phyloP scores from a whole-genome alignment of 2,329 filamentous ascomycete genomes.

The Penicillium crustosum region DNA sequence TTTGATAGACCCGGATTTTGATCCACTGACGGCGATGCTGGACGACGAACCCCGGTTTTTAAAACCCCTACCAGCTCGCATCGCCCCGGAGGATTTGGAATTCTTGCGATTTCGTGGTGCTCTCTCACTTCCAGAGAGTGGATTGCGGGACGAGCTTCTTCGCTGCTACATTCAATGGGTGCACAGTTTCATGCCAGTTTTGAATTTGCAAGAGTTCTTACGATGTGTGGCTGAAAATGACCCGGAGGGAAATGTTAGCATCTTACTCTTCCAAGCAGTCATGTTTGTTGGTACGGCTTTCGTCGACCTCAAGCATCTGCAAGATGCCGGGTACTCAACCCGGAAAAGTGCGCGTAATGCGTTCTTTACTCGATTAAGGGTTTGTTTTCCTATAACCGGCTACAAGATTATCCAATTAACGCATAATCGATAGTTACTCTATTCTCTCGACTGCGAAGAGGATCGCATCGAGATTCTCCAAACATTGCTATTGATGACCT shows the following conservation, averaged over 20 bases:
- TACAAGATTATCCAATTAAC: not conserved
- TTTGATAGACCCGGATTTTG: slow-evolving; percentile 41
- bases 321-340: slow-evolving; percentile 69
- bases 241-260: slow-evolving; percentile 68
- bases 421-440: slow-evolving; percentile 61
- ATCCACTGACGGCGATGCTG: slow-evolving; percentile 38
- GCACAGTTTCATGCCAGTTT: slow-evolving; percentile 83
- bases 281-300: slow-evolving; percentile 89
- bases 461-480: slow-evolving; percentile 83
- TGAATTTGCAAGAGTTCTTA: slow-evolving; percentile 63
- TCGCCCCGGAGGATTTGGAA: slow-evolving; percentile 73
- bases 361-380: slow-evolving; percentile 80
- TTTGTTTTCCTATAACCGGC: slow-evolving; percentile 38
- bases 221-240: slow-evolving; percentile 60
- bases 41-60: slow-evolving; percentile 61
- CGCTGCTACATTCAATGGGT: slow-evolving; percentile 80
- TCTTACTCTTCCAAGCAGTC: slow-evolving; percentile 86
- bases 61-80: slow-evolving; percentile 71
- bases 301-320: slow-evolving; percentile 71
- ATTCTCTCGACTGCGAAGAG: slow-evolving; percentile 87
- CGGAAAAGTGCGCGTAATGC: slow-evolving; percentile 77
- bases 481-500: slow-evolving; percentile 81
- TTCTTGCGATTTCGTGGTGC: slow-evolving; percentile 80
- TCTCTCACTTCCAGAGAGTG: slow-evolving; percentile 65
- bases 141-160: slow-evolving; percentile 73